These are phyloP conservation scores for Juglanconis juglandina DNA, from an alignment of 2,329 filamentous ascomycete genomes.

Conservation along the genomic window DNA sequence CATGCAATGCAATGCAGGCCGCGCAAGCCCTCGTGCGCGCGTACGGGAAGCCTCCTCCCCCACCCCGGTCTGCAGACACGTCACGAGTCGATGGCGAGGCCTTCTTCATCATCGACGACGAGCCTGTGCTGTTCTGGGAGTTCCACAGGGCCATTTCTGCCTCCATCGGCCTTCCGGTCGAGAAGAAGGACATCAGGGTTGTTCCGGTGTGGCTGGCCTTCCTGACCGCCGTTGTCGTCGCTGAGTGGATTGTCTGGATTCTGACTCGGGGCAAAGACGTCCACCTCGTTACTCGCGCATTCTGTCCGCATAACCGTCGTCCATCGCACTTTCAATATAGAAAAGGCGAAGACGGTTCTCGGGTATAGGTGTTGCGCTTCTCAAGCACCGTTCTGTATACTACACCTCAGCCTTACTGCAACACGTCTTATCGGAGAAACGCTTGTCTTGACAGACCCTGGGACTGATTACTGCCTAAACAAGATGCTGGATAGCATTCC, in stretches of 20 bases:
- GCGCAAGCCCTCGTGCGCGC: too few species aligned
- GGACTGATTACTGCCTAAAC: too few species aligned
- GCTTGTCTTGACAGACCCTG: too few species aligned
- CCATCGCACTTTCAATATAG: constrained; percentile 11
- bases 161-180: constrained; percentile 23
- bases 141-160: constrained; percentile 26
- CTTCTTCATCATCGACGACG: constrained; percentile 33
- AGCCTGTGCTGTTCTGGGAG: constrained; percentile 31
- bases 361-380: constrained; percentile 11
- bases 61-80: too few species aligned
- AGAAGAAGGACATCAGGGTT: constrained; percentile 17
- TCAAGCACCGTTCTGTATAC: too few species aligned
- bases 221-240: constrained; percentile 16
- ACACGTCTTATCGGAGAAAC: too few species aligned
- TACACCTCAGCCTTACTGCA: too few species aligned
- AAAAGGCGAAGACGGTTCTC: constrained; percentile 22
- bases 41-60: too few species aligned
- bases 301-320: constrained; percentile 19
- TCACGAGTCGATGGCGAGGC: constrained; percentile 32
- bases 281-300: constrained; percentile 16
- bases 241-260: constrained; percentile 25
- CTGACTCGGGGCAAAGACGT: constrained; percentile 17
- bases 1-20: too few species aligned
- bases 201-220: constrained; percentile 19
- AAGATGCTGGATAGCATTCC: too few species aligned